Evolutionary conservation across 768 basidiomycete genomes (phyloP).

Genomic region (Plicaturopsis crispa): DNA sequence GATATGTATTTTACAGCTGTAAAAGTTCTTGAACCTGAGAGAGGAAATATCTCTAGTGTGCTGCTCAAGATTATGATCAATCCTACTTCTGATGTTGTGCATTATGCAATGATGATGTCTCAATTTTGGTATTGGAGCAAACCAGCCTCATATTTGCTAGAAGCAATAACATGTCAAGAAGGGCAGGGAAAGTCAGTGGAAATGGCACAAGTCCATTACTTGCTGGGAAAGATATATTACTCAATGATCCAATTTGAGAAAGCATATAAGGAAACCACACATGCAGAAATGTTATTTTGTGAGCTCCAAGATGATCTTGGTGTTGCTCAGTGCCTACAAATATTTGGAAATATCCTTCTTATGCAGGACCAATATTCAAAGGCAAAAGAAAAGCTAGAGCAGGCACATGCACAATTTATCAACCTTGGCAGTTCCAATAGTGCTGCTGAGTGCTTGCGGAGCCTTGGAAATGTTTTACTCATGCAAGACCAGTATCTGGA

Average conservation of each 20-base stretch:
- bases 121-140: too few species aligned
- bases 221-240: neutral
- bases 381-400: slow-evolving; percentile 1
- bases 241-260: neutral
- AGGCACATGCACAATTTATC: too few species aligned
- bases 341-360: neutral
- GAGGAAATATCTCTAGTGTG: too few species aligned
- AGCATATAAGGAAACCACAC: neutral
- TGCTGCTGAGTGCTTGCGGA: slow-evolving; percentile 2
- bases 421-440: neutral
- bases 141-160: too few species aligned
- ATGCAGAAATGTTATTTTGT: neutral
- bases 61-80: too few species aligned
- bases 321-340: slow-evolving; percentile 1
- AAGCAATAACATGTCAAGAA: too few species aligned
- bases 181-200: too few species aligned
- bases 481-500: neutral
- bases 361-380: slow-evolving; percentile 1
- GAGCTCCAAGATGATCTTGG: neutral
- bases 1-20: too few species aligned
- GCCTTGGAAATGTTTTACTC: slow-evolving; percentile 1
- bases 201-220: neutral
- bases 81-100: too few species aligned
- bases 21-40: too few species aligned
- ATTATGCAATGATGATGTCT: too few species aligned